These are phyloP conservation scores for Ecytonucleospora hepatopenaei DNA, from an alignment of 371 early-diverging fungal species.

Conservation along the genomic window DNA sequence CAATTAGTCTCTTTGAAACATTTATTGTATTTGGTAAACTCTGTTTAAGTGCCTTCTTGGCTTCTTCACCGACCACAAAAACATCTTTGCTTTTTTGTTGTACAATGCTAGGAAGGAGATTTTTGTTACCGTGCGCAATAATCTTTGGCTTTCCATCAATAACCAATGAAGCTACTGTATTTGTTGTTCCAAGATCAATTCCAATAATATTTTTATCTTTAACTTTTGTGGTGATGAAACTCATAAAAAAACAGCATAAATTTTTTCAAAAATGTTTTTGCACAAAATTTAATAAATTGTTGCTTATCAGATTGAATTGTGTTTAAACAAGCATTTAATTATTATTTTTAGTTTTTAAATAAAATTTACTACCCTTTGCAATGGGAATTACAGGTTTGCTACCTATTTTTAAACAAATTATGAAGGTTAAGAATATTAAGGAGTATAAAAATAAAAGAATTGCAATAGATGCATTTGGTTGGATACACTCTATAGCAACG, in stretches of 20 bases:
- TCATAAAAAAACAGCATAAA: not conserved
- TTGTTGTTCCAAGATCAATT: slow-evolving; percentile 97
- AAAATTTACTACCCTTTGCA: not conserved
- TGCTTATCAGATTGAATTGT: not conserved
- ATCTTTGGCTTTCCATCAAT: slow-evolving; percentile 85
- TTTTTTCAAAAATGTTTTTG: not conserved
- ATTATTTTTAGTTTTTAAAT: not conserved
- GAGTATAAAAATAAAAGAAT: slow-evolving; percentile 34
- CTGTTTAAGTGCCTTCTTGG: slow-evolving; percentile 75
- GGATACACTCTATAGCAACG: slow-evolving; percentile 51
- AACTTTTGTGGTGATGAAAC: not conserved
- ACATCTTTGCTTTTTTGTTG: slow-evolving; percentile 58
- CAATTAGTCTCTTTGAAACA: slow-evolving; percentile 85
- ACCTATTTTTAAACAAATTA: slow-evolving; percentile 49
- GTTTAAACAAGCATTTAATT: not conserved
- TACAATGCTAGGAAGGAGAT: slow-evolving; percentile 91
- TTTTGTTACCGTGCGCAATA: slow-evolving; percentile 86
- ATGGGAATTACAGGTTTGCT: slow-evolving; percentile 58
- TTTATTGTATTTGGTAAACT: slow-evolving; percentile 82
- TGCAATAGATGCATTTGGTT: slow-evolving; percentile 56
- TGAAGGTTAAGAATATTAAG: slow-evolving; percentile 31
- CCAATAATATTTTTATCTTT: slow-evolving; percentile 63
- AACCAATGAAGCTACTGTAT: slow-evolving; percentile 90
- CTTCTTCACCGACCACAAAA: slow-evolving; percentile 73
- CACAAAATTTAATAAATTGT: not conserved